These are phyloP conservation scores for Globisporangium mamillatum DNA, from an alignment of 352 stramenopile species.

Conservation along the genomic window DNA sequence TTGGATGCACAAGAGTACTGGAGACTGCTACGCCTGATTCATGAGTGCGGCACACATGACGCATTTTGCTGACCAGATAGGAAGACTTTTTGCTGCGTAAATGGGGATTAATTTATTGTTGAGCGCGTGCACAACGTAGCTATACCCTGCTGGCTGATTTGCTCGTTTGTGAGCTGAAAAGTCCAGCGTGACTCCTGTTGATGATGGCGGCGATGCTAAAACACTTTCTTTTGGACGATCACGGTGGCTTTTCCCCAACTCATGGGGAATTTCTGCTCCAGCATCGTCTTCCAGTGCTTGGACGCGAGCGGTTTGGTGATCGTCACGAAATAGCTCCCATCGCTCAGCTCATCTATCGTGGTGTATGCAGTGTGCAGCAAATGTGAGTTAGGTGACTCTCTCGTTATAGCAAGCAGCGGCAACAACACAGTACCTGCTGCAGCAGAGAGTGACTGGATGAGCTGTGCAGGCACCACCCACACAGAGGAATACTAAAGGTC, in stretches of 20 bases:
- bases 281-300: slow-evolving; percentile 53
- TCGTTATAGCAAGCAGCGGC: not conserved
- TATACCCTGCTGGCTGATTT: not conserved
- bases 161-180: not conserved
- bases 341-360: slow-evolving; percentile 32
- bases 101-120: slow-evolving; percentile 4
- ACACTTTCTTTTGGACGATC: slow-evolving; percentile 61
- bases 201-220: slow-evolving; percentile 18
- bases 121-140: not conserved
- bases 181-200: not conserved
- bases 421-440: slow-evolving; percentile 11
- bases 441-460: slow-evolving; percentile 29
- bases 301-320: slow-evolving; percentile 59
- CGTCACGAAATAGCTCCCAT: slow-evolving; percentile 58
- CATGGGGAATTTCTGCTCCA: slow-evolving; percentile 64
- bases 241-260: slow-evolving; percentile 62
- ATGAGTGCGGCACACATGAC: not conserved
- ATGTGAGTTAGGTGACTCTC: not conserved
- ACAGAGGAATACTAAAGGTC: not conserved
- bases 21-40: not conserved
- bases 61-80: not conserved
- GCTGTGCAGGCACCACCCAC: slow-evolving; percentile 10
- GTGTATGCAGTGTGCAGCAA: not conserved
- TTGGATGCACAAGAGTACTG: not conserved
- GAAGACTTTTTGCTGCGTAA: not conserved